Conservation (phyloP, 1,139 yeast species). For the Kodamaea suecica region DNA sequence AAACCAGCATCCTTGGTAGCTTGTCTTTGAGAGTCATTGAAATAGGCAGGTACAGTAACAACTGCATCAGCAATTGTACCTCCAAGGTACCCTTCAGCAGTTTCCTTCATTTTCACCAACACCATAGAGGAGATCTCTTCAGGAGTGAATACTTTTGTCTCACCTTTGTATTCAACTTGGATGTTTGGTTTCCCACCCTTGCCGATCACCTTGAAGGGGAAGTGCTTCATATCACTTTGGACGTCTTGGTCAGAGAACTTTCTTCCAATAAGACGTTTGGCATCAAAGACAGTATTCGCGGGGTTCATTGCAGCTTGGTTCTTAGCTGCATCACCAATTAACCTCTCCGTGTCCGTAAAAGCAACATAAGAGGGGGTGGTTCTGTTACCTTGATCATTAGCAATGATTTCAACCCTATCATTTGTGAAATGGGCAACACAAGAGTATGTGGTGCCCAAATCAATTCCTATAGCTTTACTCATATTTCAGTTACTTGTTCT, state of each 20-base stretch:
- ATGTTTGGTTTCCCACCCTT: conserved; percentile 20
- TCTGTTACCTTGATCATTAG: conserved; percentile 54
- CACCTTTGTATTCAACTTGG: conserved; percentile 23
- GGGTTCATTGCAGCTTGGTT: conserved; percentile 33
- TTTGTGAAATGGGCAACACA: conserved; percentile 24
- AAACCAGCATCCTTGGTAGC: conserved; percentile 52
- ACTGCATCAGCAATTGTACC: conserved; percentile 44
- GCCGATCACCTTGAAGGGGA: conserved; percentile 40
- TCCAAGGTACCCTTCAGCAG: conserved; percentile 46
- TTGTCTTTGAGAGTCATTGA: conserved; percentile 51
- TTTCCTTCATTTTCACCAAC: conserved; percentile 43
- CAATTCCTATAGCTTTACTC: conserved; percentile 25
- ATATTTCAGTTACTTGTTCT: conserved; percentile 8
- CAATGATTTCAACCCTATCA: conserved; percentile 30
- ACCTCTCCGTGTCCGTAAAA: conserved; percentile 27
- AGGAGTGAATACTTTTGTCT: conserved; percentile 22
- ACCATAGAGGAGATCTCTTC: conserved; percentile 26
- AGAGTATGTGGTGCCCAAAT: conserved; percentile 30
- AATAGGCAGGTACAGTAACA: conserved; percentile 50
- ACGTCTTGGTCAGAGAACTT: conserved; percentile 44
- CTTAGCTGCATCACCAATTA: conserved; percentile 32
- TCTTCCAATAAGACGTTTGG: conserved; percentile 42
- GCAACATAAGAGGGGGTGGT: conserved; percentile 31
- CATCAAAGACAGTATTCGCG: conserved; percentile 28
- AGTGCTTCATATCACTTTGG: conserved; percentile 41